A percentile compares a stretch with the other conserved stretches of the same genome.
These are phyloP conservation scores for Pneumocystis murina DNA, from an alignment of 1,139 yeast genomes.

Conservation along the genomic window DNA sequence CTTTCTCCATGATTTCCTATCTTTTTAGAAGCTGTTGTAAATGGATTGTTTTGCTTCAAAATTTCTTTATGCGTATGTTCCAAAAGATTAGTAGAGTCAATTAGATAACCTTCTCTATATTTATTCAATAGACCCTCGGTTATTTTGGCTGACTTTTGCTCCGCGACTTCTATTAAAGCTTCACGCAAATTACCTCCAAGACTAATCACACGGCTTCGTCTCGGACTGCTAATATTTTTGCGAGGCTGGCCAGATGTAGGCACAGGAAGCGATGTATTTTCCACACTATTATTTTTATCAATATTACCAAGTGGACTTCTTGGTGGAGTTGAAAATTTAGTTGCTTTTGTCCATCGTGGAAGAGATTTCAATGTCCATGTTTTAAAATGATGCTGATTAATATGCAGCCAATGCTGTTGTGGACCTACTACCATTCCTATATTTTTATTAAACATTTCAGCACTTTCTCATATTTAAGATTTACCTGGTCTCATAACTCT, in stretches of 20 bases:
- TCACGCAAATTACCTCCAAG: not conserved
- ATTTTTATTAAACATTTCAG: not conserved
- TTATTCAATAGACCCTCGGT: not conserved
- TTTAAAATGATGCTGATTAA: slow-evolving; percentile 88
- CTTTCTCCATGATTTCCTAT: not conserved
- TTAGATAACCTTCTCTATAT: not conserved
- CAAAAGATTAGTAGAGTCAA: not conserved
- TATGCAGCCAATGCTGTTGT: slow-evolving; percentile 94
- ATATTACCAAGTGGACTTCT: slow-evolving; percentile 17
- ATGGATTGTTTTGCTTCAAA: not conserved
- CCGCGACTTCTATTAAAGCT: not conserved
- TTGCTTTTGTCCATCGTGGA: slow-evolving; percentile 29
- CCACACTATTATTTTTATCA: slow-evolving; percentile 15
- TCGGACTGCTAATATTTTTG: slow-evolving; percentile 26
- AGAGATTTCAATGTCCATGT: slow-evolving; percentile 52
- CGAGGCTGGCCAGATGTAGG: slow-evolving; percentile 97
- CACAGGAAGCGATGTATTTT: slow-evolving; percentile 62
- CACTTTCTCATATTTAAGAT: not conserved
- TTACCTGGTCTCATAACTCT: slow-evolving; percentile 67
- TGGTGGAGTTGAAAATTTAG: slow-evolving; percentile 14
- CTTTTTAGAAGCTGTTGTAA: not conserved
- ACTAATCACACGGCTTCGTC: not conserved
- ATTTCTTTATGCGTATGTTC: not conserved
- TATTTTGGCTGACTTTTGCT: not conserved
- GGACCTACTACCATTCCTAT: slow-evolving; percentile 97